A percentile compares a stretch with the other conserved stretches of the same genome.
phyloP scores from a whole-genome alignment of 495 filamentous ascomycete species.

The Annulohypoxylon bovei region DNA sequence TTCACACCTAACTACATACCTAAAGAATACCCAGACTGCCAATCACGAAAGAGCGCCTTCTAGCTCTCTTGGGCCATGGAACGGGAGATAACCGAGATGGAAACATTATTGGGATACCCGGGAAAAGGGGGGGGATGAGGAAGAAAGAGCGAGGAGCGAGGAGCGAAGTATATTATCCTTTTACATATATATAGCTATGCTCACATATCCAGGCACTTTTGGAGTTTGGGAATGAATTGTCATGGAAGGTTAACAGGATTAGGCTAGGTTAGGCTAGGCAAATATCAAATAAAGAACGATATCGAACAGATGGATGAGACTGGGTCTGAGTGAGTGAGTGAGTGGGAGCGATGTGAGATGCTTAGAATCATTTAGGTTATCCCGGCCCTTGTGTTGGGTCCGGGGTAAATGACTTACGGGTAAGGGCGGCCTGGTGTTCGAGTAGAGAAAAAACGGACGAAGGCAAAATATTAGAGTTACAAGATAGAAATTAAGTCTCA shows the following conservation, averaged over 20 bases:
- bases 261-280: constrained; percentile 15
- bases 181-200: constrained; percentile 19
- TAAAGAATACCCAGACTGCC: constrained; percentile 21
- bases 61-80: neutral
- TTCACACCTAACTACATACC: neutral
- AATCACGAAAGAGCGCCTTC: neutral
- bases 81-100: constrained; percentile 12
- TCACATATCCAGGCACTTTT: constrained; percentile 22
- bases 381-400: neutral
- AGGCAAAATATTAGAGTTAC: neutral
- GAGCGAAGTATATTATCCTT: constrained; percentile 20
- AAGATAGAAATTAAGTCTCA: neutral
- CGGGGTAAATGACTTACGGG: neutral
- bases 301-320: neutral
- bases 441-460: neutral
- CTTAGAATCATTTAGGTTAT: neutral
- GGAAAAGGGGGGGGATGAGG: constrained; percentile 12
- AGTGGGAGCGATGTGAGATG: neutral
- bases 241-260: neutral
- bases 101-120: constrained; percentile 35
- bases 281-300: constrained; percentile 18
- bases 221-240: constrained; percentile 21
- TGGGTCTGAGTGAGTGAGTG: neutral
- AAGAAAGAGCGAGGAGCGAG: neutral
- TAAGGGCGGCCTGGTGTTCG: neutral